A percentile compares a stretch with the other conserved stretches of the same genome.
Evolutionary conservation across 129 eudicot species (phyloP).

Genomic region (Erigeron canadensis): DNA sequence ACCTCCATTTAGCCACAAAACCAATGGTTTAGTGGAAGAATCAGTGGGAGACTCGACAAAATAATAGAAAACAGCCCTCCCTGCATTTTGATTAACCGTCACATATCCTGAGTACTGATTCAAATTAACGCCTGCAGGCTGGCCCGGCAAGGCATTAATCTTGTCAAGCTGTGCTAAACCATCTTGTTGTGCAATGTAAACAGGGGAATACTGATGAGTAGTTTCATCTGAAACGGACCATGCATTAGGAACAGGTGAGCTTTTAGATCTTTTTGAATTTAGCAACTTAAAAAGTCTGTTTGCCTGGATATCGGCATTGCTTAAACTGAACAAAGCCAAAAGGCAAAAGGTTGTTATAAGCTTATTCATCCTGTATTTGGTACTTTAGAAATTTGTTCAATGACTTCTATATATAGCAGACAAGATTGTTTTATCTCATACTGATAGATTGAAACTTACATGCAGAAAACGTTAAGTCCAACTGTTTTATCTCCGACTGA

Average conservation of each 20-base stretch:
- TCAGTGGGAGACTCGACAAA: neutral
- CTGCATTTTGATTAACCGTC: neutral
- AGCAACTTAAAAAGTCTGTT: neutral
- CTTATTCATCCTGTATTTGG: neutral
- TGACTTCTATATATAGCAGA: neutral
- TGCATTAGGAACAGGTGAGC: neutral
- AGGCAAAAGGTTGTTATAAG: neutral
- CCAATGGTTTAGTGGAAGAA: neutral
- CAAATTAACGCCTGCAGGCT: neutral
- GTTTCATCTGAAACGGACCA: neutral
- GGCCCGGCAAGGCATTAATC: neutral
- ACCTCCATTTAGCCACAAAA: slow-evolving; percentile 2
- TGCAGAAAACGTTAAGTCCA: no score
- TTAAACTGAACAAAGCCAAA: neutral
- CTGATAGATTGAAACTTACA: neutral
- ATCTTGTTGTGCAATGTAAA: neutral
- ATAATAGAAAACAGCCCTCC: neutral
- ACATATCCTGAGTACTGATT: neutral
- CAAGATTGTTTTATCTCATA: slow-evolving; percentile 9
- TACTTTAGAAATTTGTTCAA: neutral
- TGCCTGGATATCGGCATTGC: neutral
- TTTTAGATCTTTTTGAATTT: neutral
- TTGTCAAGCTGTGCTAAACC: neutral
- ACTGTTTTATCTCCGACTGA: no score
- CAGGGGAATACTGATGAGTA: neutral